A percentile compares a stretch with the other conserved stretches of the same genome.
Conservation (phyloP, 2,329 filamentous ascomycete species). For the Ophiosphaerella herpotricha region DNA sequence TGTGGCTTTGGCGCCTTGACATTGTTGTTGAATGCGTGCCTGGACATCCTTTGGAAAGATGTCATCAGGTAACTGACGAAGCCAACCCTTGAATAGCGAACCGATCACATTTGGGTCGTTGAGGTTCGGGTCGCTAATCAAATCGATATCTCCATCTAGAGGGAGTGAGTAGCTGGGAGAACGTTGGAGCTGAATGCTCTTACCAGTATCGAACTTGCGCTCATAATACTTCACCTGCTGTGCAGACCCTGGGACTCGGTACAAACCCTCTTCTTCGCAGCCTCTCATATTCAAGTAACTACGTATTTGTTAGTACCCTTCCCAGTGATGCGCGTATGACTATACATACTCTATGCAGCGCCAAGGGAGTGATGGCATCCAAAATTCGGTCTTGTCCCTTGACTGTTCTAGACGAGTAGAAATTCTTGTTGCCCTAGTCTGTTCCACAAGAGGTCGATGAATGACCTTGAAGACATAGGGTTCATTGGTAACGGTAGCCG, state of each 20-base stretch:
- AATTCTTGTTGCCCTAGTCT: constrained; percentile 88
- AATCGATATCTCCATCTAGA: constrained; percentile 81
- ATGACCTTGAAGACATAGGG: constrained; percentile 85
- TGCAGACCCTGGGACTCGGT: constrained; percentile 87
- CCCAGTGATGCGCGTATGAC: background rate
- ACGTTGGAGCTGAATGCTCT: constrained; percentile 16
- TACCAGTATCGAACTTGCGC: constrained; percentile 83
- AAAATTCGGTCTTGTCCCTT: constrained; percentile 94
- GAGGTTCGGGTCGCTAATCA: constrained; percentile 83
- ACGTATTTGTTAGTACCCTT: constrained; percentile 16
- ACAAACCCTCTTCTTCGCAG: constrained; percentile 90
- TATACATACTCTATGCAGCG: constrained; percentile 80
- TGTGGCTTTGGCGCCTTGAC: constrained; percentile 75
- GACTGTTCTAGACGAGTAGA: constrained; percentile 87
- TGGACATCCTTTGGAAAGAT: constrained; percentile 86
- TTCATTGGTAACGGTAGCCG: constrained; percentile 72
- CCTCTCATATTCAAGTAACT: constrained; percentile 92
- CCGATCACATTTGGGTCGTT: constrained; percentile 97
- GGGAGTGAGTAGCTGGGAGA: constrained; percentile 11
- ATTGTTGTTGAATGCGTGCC: constrained; percentile 78
- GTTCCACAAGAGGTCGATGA: constrained; percentile 82
- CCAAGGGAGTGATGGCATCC: constrained; percentile 97
- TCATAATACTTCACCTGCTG: constrained; percentile 94
- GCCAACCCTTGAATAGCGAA: constrained; percentile 95
- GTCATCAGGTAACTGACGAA: constrained; percentile 91